These are phyloP conservation scores for Artemisia argyi DNA, from an alignment of 129 eudicot species.

Conservation along the genomic window DNA sequence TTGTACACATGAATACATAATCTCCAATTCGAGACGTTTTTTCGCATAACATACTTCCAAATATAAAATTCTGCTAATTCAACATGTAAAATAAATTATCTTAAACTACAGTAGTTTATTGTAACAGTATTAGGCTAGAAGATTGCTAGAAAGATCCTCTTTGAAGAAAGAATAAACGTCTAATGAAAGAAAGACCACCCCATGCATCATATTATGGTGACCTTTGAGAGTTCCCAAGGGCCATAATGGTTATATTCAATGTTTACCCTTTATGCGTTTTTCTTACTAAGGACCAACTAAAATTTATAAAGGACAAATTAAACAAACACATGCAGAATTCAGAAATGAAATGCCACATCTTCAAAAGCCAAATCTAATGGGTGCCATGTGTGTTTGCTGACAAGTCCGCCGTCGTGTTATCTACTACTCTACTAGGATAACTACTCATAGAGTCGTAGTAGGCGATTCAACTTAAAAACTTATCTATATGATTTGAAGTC, in stretches of 20 bases:
- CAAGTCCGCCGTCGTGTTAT: slow-evolving; percentile 11
- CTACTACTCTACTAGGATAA: slow-evolving; percentile 16
- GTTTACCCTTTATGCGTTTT: neutral
- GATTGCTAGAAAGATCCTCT: neutral
- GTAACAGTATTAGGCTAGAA: too few species aligned
- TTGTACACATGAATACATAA: too few species aligned
- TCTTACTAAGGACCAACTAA: too few species aligned
- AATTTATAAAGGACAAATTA: neutral
- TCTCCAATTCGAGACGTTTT: neutral
- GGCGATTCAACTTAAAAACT: neutral
- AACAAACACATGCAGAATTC: neutral
- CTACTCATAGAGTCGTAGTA: neutral
- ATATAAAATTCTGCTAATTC: neutral
- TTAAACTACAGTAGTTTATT: too few species aligned
- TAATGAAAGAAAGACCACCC: neutral
- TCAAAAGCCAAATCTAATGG: slow-evolving; percentile 1
- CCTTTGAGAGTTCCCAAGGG: slow-evolving; percentile 16
- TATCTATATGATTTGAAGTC: neutral
- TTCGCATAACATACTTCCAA: slow-evolving; percentile 14
- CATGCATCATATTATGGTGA: slow-evolving; percentile 6
- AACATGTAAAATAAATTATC: neutral
- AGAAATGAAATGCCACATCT: slow-evolving; percentile 16
- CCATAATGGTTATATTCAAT: neutral
- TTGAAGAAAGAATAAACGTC: slow-evolving; percentile 8
- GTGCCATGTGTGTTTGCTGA: slow-evolving; percentile 21